Evolutionary conservation across 129 eudicot species (phyloP), one percentile per base, ranked within the genome.

Genomic region (Flaveria brownii): DNA sequence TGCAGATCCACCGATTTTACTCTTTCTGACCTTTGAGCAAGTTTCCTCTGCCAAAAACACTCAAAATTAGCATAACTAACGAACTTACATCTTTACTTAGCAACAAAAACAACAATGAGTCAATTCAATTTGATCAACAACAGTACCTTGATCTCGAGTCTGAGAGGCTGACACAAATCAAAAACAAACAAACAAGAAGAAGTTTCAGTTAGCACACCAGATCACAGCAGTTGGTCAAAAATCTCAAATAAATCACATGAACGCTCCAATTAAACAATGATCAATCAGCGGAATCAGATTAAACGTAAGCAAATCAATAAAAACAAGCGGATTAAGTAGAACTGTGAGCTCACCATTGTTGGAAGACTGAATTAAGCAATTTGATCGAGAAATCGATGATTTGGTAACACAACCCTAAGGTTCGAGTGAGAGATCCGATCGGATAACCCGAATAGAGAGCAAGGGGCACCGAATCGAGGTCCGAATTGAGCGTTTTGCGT

Each of bases 161-260:
- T 50, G 55, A 50, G 55, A 50, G 97, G 97, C 97, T 92, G 90
- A 63, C 39, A 47, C 67, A 76, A 26, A 11, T 66, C 56, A 39
- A 73, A 39, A 8, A 56, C 54, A 77, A 62, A 72, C 77, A 57
- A 43, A 8, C 49, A 79, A 70, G 36, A 63, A 47, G 71, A 55
- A 80, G 42, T 30, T 64, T 36, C 55, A 70, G 75, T 80, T 17
- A 87, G 80, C 33, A 73, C 55, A 73, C 39, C 64, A 81, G 85
- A 87, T 78, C 90, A 83, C 82, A 81, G 25, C 12, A 80, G 43
- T 45, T 55, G 20, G 52, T 33, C 18, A 54, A 72, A 54, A 36
- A 36, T 4, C 41, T 36, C 41, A 36, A 36, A 36, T 5, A 36
- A 72, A 72, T 17, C 47, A 43, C 49, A 43, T 0, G 12, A 8